Percentiles rank a stretch among this genome's conserved stretches.
Conservation (phyloP, 306 rosid species). For the Comarum palustre region DNA sequence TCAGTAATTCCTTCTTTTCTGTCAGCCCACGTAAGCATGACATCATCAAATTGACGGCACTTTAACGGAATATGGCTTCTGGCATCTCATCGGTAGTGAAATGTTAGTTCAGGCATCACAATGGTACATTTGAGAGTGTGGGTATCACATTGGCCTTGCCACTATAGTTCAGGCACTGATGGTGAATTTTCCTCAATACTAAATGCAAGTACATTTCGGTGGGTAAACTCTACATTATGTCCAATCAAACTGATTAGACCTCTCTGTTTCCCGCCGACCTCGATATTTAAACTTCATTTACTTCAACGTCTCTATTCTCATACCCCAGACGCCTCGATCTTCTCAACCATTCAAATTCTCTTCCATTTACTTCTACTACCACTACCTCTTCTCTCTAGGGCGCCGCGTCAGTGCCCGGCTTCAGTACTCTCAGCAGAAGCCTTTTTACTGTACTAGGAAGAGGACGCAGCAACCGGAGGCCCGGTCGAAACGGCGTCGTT, state of each 20-base stretch:
- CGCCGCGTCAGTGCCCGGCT: slow-evolving; percentile 29
- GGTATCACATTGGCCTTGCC: no score
- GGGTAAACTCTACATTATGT: not conserved
- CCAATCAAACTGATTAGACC: not conserved
- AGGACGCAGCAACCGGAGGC: not conserved
- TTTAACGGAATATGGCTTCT: no score
- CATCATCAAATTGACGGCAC: no score
- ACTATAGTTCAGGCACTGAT: no score
- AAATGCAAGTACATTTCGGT: not conserved
- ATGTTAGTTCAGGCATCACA: no score
- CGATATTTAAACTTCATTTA: not conserved
- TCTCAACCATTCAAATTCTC: not conserved
- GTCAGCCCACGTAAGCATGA: no score
- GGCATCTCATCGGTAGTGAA: no score
- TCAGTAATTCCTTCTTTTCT: no score
- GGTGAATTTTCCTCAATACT: no score
- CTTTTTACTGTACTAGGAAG: slow-evolving; percentile 25
- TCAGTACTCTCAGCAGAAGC: slow-evolving; percentile 22
- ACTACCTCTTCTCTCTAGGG: not conserved
- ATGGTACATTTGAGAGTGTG: no score
- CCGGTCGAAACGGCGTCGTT: not conserved
- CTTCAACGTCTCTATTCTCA: slow-evolving; percentile 4
- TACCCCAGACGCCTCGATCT: not conserved
- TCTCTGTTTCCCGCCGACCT: slow-evolving; percentile 2
- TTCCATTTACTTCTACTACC: not conserved